phyloP scores from a whole-genome alignment of 805 yeast genomes.

The Kuraishia floccosa region DNA sequence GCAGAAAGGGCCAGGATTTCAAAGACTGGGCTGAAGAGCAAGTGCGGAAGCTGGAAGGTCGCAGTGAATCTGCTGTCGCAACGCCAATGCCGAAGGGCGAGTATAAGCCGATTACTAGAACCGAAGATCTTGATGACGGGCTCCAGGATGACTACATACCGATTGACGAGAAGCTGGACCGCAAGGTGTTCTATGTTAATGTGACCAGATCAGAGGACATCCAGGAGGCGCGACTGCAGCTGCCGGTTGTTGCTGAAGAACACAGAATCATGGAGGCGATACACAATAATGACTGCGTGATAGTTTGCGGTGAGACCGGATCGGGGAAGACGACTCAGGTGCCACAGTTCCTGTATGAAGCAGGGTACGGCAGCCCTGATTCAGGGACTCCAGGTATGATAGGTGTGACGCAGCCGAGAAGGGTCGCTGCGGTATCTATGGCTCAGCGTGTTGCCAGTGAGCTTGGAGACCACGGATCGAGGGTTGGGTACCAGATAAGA shows the following conservation, averaged over 20 bases:
- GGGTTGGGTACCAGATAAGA: slow-evolving; percentile 75
- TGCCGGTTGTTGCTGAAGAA: slow-evolving; percentile 89
- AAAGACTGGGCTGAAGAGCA: slow-evolving; percentile 83
- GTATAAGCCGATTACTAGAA: slow-evolving; percentile 45
- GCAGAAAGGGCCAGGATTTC: slow-evolving; percentile 50
- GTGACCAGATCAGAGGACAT: slow-evolving; percentile 57
- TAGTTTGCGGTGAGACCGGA: slow-evolving; percentile 96
- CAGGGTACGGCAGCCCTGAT: slow-evolving; percentile 67
- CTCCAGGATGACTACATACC: slow-evolving; percentile 52
- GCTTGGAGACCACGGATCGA: slow-evolving; percentile 56
- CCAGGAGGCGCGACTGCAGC: slow-evolving; percentile 52
- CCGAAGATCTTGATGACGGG: slow-evolving; percentile 69
- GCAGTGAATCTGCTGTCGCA: slow-evolving; percentile 33
- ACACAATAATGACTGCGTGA: slow-evolving; percentile 81
- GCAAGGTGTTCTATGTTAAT: slow-evolving; percentile 59
- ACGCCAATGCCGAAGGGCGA: slow-evolving; percentile 38
- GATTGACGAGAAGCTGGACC: slow-evolving; percentile 34
- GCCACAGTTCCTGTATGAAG: slow-evolving; percentile 89
- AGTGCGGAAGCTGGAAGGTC: slow-evolving; percentile 52
- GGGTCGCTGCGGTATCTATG: slow-evolving; percentile 92
- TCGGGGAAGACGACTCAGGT: slow-evolving; percentile 98
- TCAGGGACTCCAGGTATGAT: slow-evolving; percentile 82
- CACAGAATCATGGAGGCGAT: slow-evolving; percentile 93
- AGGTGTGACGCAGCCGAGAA: slow-evolving; percentile 91
- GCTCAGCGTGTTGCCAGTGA: slow-evolving; percentile 71